Evolutionary conservation across 2,329 filamentous ascomycete species (phyloP), one percentile per base, ranked within the genome.

Genomic region (Penicillium brasilianum): DNA sequence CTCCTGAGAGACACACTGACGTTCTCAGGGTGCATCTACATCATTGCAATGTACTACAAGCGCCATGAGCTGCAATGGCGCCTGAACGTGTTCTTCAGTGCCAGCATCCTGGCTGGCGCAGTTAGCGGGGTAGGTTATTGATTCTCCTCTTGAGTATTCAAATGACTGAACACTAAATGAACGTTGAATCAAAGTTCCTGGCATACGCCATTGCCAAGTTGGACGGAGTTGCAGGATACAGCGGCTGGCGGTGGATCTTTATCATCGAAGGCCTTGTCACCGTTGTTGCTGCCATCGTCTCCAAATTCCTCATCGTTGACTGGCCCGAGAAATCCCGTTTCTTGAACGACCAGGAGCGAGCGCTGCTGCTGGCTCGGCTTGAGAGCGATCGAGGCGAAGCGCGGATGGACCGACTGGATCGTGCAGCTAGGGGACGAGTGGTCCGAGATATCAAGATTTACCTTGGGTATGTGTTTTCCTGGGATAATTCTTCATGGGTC

Each of bases 381-480:
- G 70, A 72, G 3, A 74, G 78, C 3, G 82, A 83, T 48, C 71
- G 71, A n/a, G 77, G 76, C 18, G 78, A 78, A 3, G 78, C 77
- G 2, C 77, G 73, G 53, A 87, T 87, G 84, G 78, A 86, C 59
- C 81, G 80, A 9, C 75, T 85, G 2, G 81, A 85, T 62, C 81
- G 80, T 63, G 76, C 79, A 50, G 78, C 82, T 0, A 74, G 77
- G 58, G 76, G 76, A 57, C 78, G 84, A 18, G 80, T 84, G 50
- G 77, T 85, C 16, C 63, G 57, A 0, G 83, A 84, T 43, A 55
- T 65, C 32, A 72, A 72, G 57, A 60, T 72, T 5, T 82, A 80
- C 66, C 73, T 81, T 11, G 77, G 76, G 60, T 74, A 68, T 69
- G 71, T 74, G n/a, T 22, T 4, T 16, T 25, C 22, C 7, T 18